phyloP scores from a whole-genome alignment of 2,329 filamentous ascomycete genomes.

The Coniochaeta hoffmannii region DNA sequence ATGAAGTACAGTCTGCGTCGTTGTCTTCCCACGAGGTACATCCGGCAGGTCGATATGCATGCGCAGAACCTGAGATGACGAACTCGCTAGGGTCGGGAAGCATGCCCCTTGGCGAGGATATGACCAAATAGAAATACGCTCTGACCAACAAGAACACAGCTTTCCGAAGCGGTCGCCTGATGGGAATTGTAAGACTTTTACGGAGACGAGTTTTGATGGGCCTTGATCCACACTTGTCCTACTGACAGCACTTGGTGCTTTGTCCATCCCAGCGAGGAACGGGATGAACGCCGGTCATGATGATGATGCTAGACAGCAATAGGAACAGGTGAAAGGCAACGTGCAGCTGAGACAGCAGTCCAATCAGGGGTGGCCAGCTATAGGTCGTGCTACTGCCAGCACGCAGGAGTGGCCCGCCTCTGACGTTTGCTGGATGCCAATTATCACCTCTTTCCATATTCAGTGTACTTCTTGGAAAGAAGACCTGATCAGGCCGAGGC shows the following conservation, averaged over 20 bases:
- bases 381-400: constrained; percentile 4
- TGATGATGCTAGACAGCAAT: neutral
- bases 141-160: constrained; percentile 6
- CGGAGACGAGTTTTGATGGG: neutral
- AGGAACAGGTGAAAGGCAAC: neutral
- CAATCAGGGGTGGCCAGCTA: constrained; percentile 3
- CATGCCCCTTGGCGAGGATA: neutral
- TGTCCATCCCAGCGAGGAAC: neutral
- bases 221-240: neutral
- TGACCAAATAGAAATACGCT: constrained; percentile 6
- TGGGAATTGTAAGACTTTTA: constrained; percentile 2
- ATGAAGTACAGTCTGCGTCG: neutral
- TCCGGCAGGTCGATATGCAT: neutral
- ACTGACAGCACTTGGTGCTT: neutral
- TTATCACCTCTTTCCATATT: neutral
- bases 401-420: neutral
- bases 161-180: neutral
- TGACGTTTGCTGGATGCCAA: neutral
- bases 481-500: too few relatives aligned
- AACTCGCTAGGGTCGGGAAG: neutral
- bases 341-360: neutral
- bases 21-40: neutral
- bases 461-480: too few relatives aligned
- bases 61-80: neutral
- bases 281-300: neutral